These are phyloP conservation scores for Mycena galericulata DNA, from an alignment of 768 basidiomycete species.

Conservation along the genomic window DNA sequence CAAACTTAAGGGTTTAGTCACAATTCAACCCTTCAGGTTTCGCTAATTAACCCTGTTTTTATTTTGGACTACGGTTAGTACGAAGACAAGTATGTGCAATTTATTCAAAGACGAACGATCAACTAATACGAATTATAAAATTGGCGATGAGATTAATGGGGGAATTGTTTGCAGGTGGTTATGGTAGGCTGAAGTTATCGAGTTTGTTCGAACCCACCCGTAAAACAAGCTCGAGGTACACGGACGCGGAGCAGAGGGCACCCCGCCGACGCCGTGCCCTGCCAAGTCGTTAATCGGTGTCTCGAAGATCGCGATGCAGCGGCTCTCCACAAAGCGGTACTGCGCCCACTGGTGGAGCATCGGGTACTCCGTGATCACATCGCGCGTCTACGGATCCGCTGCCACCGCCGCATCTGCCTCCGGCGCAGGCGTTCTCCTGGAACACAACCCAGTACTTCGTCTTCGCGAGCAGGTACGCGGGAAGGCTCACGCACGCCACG, in stretches of 20 bases:
- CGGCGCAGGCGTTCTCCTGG: conserved; percentile 40
- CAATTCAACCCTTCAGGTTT: too few relatives aligned
- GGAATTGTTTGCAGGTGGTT: too few relatives aligned
- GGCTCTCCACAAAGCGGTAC: conserved; percentile 51
- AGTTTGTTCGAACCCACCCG: too few relatives aligned
- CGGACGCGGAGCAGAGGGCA: conserved; percentile 75
- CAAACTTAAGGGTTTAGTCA: too few relatives aligned
- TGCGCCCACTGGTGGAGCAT: conserved; percentile 59
- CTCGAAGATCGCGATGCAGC: conserved; percentile 60
- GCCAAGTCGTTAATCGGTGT: conserved; percentile 60
- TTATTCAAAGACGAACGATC: too few relatives aligned
- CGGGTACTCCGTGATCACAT: conserved; percentile 42
- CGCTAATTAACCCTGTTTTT: too few relatives aligned
- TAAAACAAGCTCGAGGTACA: conserved; percentile 70
- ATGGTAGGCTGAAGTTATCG: too few relatives aligned
- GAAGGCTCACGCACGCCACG: conserved; percentile 62
- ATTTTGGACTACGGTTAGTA: too few relatives aligned
- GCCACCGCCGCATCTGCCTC: background rate
- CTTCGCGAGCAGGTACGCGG: conserved; percentile 71
- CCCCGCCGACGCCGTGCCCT: conserved; percentile 68
- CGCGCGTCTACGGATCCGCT: background rate
- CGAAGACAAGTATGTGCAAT: too few relatives aligned
- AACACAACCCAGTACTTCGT: conserved; percentile 69
- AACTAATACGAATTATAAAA: too few relatives aligned
- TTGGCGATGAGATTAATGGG: too few relatives aligned